A percentile compares a stretch with the other conserved stretches of the same genome.
Evolutionary conservation across 1,284 basidiomycete genomes (phyloP).

Genomic region (Boletus sp.): DNA sequence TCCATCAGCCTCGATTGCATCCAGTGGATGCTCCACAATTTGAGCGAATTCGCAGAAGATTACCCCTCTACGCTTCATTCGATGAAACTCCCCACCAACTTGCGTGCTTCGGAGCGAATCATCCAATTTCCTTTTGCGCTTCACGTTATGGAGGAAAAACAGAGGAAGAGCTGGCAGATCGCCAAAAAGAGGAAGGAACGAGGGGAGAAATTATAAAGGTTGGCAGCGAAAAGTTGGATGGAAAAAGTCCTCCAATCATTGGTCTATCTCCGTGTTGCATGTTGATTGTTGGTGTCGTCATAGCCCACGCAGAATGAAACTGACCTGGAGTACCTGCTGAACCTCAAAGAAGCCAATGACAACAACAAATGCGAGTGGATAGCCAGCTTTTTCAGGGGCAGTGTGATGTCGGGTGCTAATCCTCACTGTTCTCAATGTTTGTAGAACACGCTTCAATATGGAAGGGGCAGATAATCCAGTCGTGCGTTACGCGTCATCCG

Average conservation of each 20-base stretch:
- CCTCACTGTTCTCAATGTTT: background rate
- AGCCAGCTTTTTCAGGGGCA: conserved; percentile 38
- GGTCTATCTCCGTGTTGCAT: background rate
- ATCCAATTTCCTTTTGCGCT: conserved; percentile 85
- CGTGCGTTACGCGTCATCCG: conserved; percentile 37
- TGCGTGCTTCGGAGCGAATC: conserved; percentile 73
- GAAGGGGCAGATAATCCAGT: conserved; percentile 63
- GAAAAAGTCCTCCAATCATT: conserved; percentile 69
- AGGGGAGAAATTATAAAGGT: conserved; percentile 87
- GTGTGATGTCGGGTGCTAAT: too few species aligned
- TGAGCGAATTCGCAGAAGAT: conserved; percentile 85
- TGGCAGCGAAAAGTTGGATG: conserved; percentile 84
- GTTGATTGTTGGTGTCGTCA: background rate
- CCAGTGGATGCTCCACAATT: conserved; percentile 89
- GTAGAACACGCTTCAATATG: conserved; percentile 59
- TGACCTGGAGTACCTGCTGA: conserved; percentile 76
- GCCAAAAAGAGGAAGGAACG: conserved; percentile 85
- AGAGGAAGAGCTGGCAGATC: conserved; percentile 85
- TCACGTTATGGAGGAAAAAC: conserved; percentile 84
- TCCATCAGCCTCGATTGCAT: background rate
- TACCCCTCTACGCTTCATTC: conserved; percentile 71
- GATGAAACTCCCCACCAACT: conserved; percentile 55
- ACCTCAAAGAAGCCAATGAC: conserved; percentile 69
- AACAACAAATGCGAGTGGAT: conserved; percentile 80
- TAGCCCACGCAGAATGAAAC: conserved; percentile 81